These are phyloP conservation scores for Rosa lucieae DNA, from an alignment of 306 rosid genomes.

Conservation along the genomic window DNA sequence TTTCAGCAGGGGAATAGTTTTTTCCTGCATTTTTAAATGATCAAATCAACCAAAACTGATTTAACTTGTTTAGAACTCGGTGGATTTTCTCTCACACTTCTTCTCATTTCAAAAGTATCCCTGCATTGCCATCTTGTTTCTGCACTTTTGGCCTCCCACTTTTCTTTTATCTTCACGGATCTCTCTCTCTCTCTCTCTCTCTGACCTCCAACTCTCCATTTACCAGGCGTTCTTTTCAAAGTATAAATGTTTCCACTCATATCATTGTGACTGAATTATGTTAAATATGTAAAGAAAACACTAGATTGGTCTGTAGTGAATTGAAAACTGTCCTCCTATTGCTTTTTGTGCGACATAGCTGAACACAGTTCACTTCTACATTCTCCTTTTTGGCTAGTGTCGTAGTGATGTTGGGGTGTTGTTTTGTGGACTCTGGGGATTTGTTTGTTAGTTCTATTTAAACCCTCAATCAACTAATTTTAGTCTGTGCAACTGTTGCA, in stretches of 20 bases:
- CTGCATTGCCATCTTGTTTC: not conserved
- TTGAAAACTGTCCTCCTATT: not conserved
- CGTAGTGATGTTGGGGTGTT: not conserved
- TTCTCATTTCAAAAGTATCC: not conserved
- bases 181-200: not conserved
- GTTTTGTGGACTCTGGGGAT: not conserved
- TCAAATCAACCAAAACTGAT: not conserved
- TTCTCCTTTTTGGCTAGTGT: not conserved
- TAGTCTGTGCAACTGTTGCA: not conserved
- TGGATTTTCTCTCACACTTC: not conserved
- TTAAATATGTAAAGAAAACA: not conserved
- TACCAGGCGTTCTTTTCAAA: not conserved
- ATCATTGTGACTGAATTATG: not conserved
- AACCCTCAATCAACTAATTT: not conserved
- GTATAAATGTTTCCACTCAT: not conserved
- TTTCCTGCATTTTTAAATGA: not conserved
- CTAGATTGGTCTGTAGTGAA: not conserved
- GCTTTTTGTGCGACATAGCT: not conserved
- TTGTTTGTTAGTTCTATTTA: not conserved
- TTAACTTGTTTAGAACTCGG: not conserved
- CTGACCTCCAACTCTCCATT: not conserved
- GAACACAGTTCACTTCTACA: not conserved
- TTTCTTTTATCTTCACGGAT: not conserved
- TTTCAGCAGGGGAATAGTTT: not conserved
- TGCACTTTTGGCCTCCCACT: not conserved